phyloP scores from a whole-genome alignment of 805 yeast species.

The Torulaspora franciscae region DNA sequence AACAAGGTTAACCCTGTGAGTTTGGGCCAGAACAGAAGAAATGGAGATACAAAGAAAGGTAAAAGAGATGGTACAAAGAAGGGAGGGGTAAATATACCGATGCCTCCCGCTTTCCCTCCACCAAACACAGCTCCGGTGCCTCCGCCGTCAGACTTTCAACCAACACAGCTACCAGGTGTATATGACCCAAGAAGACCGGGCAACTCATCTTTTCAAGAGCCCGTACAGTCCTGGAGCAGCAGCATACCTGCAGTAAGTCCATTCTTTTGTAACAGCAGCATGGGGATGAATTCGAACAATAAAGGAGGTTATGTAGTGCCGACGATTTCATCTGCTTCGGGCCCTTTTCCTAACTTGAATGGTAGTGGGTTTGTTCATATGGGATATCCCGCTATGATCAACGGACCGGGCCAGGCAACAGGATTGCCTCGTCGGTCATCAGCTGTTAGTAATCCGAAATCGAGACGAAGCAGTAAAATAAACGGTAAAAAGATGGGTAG shows the following conservation, averaged over 20 bases:
- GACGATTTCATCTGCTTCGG: not conserved
- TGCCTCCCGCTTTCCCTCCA: constrained; percentile 19
- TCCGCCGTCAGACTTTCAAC: constrained; percentile 9
- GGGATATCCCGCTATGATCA: not conserved
- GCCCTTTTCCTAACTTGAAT: not conserved
- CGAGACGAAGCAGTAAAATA: constrained; percentile 3
- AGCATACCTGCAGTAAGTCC: not conserved
- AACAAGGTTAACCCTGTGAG: constrained; percentile 28
- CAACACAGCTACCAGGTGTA: not conserved
- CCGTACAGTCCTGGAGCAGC: constrained; percentile 1
- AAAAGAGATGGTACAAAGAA: not conserved
- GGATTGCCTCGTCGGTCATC: not conserved
- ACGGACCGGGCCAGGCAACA: not conserved
- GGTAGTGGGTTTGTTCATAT: not conserved
- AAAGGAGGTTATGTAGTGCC: constrained; percentile 1
- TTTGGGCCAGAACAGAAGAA: constrained; percentile 18
- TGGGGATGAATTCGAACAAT: not conserved
- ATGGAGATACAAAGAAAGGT: not conserved
- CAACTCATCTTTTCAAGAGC: not conserved
- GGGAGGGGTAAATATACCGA: constrained; percentile 5
- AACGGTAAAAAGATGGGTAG: constrained; percentile 10
- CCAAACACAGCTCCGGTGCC: constrained; percentile 8
- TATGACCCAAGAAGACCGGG: not conserved
- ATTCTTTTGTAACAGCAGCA: not conserved
- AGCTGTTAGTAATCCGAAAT: constrained; percentile 7